These are phyloP conservation scores for Thraustochytrium striatum DNA, from an alignment of 352 stramenopile species.

Conservation along the genomic window DNA sequence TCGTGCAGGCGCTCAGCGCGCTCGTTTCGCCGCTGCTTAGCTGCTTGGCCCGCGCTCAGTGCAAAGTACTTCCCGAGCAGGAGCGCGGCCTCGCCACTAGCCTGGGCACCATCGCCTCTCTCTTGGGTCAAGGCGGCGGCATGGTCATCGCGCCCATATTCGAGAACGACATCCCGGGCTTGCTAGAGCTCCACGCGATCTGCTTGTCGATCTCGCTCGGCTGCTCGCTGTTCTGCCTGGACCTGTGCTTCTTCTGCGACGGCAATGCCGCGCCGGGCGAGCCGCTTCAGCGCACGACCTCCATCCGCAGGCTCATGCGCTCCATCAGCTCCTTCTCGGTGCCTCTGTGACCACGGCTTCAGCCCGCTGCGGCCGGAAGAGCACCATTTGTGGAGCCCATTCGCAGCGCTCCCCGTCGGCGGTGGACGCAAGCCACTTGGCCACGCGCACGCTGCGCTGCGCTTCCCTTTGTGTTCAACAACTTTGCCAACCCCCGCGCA, in stretches of 20 bases:
- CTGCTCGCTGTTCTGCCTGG: background rate
- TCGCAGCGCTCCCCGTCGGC: too few relatives aligned
- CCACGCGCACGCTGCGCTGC: too few relatives aligned
- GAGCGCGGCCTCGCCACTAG: background rate
- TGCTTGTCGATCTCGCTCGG: background rate
- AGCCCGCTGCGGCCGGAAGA: too few relatives aligned
- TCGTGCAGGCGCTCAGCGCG: background rate
- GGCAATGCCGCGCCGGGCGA: background rate
- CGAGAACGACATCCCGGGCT: background rate
- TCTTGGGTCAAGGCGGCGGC: background rate
- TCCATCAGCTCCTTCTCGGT: too few relatives aligned
- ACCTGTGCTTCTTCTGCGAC: background rate
- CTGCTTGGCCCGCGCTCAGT: background rate
- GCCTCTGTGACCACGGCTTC: too few relatives aligned
- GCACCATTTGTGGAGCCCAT: too few relatives aligned
- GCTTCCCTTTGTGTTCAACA: too few relatives aligned
- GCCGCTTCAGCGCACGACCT: too few relatives aligned
- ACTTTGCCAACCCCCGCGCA: too few relatives aligned
- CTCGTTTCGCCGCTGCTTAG: background rate
- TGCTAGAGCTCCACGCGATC: background rate
- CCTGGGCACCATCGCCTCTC: background rate
- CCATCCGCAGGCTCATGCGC: background rate
- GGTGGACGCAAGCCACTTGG: too few relatives aligned
- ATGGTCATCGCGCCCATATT: constrained; percentile 16
- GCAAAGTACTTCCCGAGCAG: background rate